A percentile compares a stretch with the other conserved stretches of the same genome.
Evolutionary conservation across 2,329 filamentous ascomycete species (phyloP).

Genomic region (Exophiala xenobiotica): DNA sequence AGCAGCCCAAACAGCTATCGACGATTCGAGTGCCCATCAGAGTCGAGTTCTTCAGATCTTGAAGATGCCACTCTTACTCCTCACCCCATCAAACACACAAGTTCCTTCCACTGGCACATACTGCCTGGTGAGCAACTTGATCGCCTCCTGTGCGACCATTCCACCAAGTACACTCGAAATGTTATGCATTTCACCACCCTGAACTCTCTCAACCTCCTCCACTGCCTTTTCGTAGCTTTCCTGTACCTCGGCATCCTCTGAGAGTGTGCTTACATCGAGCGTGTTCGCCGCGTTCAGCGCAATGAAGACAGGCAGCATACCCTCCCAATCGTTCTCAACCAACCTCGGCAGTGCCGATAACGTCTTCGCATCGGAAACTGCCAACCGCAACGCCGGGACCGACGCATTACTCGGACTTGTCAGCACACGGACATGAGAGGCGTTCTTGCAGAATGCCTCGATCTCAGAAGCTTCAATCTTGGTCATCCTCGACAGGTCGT

Average conservation of each 20-base stretch:
- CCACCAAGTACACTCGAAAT: slow-evolving; percentile 84
- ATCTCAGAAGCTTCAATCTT: slow-evolving; percentile 16
- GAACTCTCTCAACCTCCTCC: slow-evolving; percentile 71
- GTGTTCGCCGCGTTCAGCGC: slow-evolving; percentile 50
- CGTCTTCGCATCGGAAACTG: slow-evolving; percentile 18
- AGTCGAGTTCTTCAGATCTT: slow-evolving; percentile 19
- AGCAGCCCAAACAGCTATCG: no score
- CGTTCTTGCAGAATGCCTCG: slow-evolving; percentile 58
- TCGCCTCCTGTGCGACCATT: slow-evolving; percentile 93
- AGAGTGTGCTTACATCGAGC: slow-evolving; percentile 36
- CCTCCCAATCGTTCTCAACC: slow-evolving; percentile 50
- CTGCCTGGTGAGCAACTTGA: slow-evolving; percentile 72
- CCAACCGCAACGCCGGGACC: slow-evolving; percentile 23
- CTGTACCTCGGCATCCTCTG: slow-evolving; percentile 44
- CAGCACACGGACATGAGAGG: slow-evolving; percentile 86
- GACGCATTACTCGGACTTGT: slow-evolving; percentile 55
- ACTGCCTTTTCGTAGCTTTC: slow-evolving; percentile 53
- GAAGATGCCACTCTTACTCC: slow-evolving; percentile 48
- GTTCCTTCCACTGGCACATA: slow-evolving; percentile 65
- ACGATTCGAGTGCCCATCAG: no score
- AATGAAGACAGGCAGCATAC: slow-evolving; percentile 68
- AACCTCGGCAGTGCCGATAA: slow-evolving; percentile 19
- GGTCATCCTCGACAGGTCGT: slow-evolving; percentile 44
- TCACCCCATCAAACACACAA: slow-evolving; percentile 62
- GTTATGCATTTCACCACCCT: slow-evolving; percentile 87